Base-by-base conservation (phyloP, 1,284 basidiomycete genomes). In the Irpex sp. region DNA sequence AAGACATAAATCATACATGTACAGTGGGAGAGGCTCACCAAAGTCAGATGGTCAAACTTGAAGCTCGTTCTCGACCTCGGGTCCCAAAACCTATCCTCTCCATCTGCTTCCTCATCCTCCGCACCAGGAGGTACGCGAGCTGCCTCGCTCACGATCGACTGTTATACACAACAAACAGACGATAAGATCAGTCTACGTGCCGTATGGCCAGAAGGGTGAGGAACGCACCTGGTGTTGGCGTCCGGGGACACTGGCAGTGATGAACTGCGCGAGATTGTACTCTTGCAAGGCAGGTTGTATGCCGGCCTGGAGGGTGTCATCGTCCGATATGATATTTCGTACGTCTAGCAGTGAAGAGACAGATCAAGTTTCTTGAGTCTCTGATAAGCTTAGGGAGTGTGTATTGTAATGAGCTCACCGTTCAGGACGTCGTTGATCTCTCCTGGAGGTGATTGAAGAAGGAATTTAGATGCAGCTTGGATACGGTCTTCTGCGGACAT, bases 401-500 rank as follows among this genome's bases (percentile, higher is more conserved):
- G 4, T 14, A 23, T 33, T 5, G 21, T 37, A 21, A 23, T 14
- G 23, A 23, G 49, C 76, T 68, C 65, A 91, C 91, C 93, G 70
- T 93, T 94, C 62, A 96, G 82, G 28, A 96, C 93, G 77, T 96
- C 94, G 73, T 96, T 96, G 68, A 96, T 94, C 77, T 98, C 92
- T 58, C 95, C 95, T 0, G 95, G 95, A 12, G 95, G 95, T 1
- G 92, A 87, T 73, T 96, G 94, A 1, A 93, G 81, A 37, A 98
- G 80, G 69, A 97, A 93, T 58, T 79, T 79, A 16, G 89, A 87
- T 7, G 91, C 94, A 9, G 82, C 81, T 69, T 85, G 78, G 56
- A 91, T 84, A 33, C 87, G 84, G 68, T 88, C 84, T 60, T 79
- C 74, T 56, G 80, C 71, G 64, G 85, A 82, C 85, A 88, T 88